Evolutionary conservation across 345 rosid genomes (phyloP).

Genomic region (Abelmoschus esculentus): DNA sequence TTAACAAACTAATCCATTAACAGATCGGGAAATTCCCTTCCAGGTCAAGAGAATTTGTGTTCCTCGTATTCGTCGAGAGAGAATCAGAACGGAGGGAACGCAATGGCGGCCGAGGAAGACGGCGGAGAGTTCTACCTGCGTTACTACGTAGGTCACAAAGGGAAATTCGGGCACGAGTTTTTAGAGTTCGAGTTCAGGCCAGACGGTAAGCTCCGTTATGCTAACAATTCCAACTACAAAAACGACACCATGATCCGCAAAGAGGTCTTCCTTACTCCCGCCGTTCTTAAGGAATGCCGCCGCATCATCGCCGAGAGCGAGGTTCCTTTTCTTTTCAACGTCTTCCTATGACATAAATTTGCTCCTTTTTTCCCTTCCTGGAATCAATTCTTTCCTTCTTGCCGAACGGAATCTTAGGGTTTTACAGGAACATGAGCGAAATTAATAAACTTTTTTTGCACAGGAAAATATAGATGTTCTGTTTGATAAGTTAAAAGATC

Average conservation of each 20-base stretch:
- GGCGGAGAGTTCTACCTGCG: slow-evolving; percentile 75
- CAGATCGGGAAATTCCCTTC: too few relatives aligned
- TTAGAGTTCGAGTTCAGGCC: slow-evolving; percentile 95
- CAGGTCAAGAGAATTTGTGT: background rate
- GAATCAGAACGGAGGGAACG: too few relatives aligned
- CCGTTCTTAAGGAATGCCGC: slow-evolving; percentile 86
- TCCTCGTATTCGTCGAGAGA: background rate
- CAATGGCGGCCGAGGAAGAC: slow-evolving; percentile 33
- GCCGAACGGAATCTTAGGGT: background rate
- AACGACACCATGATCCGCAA: slow-evolving; percentile 98
- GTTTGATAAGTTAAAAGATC: background rate
- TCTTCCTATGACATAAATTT: background rate
- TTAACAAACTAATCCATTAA: too few relatives aligned
- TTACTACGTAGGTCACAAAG: slow-evolving; percentile 96
- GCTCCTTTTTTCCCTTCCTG: too few relatives aligned
- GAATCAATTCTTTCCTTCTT: too few relatives aligned
- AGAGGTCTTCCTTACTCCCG: slow-evolving; percentile 90
- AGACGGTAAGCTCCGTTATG: slow-evolving; percentile 97
- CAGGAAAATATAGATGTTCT: background rate
- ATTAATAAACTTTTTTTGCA: background rate
- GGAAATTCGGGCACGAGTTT: slow-evolving; percentile 97
- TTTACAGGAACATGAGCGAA: background rate
- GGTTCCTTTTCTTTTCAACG: slow-evolving; percentile 22
- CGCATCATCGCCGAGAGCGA: slow-evolving; percentile 90
- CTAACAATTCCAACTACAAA: slow-evolving; percentile 97